These are phyloP conservation scores for Atalantia buxifolia DNA, from an alignment of 345 rosid genomes.

Conservation along the genomic window DNA sequence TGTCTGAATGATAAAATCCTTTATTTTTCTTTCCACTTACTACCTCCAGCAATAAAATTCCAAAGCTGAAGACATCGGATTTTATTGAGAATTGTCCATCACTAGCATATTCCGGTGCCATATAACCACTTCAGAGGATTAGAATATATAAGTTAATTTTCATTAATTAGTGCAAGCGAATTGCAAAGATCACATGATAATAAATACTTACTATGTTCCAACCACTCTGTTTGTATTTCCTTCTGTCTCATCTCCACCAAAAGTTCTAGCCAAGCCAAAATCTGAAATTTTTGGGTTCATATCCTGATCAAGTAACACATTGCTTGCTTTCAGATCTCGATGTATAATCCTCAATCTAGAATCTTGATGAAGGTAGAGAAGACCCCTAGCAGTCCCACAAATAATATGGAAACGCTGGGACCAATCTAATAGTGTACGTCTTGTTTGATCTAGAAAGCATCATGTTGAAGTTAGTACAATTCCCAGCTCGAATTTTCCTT, in stretches of 20 bases:
- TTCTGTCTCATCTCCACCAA: constrained; percentile 31
- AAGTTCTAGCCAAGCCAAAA: constrained; percentile 28
- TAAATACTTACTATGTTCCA: constrained; percentile 33
- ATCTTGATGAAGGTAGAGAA: constrained; percentile 44
- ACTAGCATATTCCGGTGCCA: constrained; percentile 40
- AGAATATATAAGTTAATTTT: not conserved
- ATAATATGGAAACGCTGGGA: constrained; percentile 31
- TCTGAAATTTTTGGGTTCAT: constrained; percentile 42
- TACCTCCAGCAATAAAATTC: constrained; percentile 34
- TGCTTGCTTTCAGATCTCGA: constrained; percentile 37
- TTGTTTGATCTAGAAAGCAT: constrained; percentile 22
- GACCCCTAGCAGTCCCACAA: constrained; percentile 35
- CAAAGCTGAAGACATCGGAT: constrained; percentile 45
- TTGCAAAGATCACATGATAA: not conserved
- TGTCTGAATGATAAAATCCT: constrained; percentile 27
- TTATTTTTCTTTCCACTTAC: constrained; percentile 32
- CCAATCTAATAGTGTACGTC: constrained; percentile 30
- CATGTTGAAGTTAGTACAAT: not conserved
- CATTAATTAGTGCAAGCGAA: not conserved
- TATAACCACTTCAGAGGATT: constrained; percentile 29
- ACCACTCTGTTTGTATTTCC: constrained; percentile 27
- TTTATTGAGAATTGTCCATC: constrained; percentile 38
- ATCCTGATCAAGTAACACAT: constrained; percentile 32
- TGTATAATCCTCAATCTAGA: constrained; percentile 39
- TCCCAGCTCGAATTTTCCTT: not conserved